Percentiles rank a stretch among this genome's conserved stretches.
phyloP scores from a whole-genome alignment of 345 rosid genomes.

The Populus ilicifolia region DNA sequence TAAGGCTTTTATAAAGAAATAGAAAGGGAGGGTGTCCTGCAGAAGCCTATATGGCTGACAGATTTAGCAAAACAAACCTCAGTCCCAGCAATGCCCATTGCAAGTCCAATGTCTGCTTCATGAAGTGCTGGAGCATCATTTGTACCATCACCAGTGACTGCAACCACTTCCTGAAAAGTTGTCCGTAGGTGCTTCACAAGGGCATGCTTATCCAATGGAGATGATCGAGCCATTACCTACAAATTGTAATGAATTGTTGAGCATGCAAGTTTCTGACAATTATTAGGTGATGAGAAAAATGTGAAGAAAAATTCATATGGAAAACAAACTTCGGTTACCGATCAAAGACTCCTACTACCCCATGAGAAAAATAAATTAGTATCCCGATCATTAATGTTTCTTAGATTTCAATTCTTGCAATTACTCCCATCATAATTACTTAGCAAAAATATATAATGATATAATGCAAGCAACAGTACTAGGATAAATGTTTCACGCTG shows the following conservation, averaged over 20 bases:
- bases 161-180: constrained; percentile 52
- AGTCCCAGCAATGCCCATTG: constrained; percentile 74
- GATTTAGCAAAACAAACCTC: constrained; percentile 37
- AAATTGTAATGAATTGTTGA: constrained; percentile 7
- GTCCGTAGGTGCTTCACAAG: constrained; percentile 24
- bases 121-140: constrained; percentile 71
- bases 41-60: not conserved
- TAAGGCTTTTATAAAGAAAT: not conserved
- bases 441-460: not conserved
- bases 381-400: not conserved
- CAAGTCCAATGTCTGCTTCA: constrained; percentile 58
- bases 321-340: not conserved
- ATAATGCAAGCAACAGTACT: not conserved
- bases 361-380: not conserved
- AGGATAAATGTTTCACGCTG: not conserved
- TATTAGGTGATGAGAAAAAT: not conserved
- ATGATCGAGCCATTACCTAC: constrained; percentile 36
- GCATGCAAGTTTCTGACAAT: not conserved
- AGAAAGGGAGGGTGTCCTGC: not conserved
- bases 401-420: not conserved
- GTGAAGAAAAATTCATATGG: not conserved
- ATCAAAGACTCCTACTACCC: constrained; percentile 2
- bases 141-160: constrained; percentile 69
- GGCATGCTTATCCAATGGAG: constrained; percentile 31
- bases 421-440: not conserved